Conservation (phyloP, 2,329 filamentous ascomycete genomes). For the Aciculosporium take region DNA sequence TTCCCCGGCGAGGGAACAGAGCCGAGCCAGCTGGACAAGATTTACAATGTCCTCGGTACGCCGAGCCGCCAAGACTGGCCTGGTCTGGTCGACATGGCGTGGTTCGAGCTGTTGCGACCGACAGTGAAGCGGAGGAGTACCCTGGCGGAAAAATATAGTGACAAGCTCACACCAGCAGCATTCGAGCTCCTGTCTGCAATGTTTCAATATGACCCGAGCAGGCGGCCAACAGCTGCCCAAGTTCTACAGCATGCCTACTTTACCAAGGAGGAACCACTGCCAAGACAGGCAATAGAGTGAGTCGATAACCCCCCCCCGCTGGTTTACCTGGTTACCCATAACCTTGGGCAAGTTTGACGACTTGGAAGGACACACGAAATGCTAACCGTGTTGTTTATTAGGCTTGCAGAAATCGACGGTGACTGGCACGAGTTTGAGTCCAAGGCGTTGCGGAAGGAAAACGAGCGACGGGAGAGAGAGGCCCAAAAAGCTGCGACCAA, state of each 20-base stretch:
- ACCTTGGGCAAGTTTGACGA: background rate
- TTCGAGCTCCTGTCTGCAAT: conserved; percentile 73
- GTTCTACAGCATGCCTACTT: conserved; percentile 86
- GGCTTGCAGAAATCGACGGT: conserved; percentile 66
- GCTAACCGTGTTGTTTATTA: conserved; percentile 17
- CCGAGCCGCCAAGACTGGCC: conserved; percentile 80
- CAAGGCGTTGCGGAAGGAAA: conserved; percentile 83
- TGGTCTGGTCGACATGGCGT: conserved; percentile 80
- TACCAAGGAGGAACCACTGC: conserved; percentile 59
- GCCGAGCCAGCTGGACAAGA: conserved; percentile 88
- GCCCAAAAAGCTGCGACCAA: conserved; percentile 29
- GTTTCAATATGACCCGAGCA: conserved; percentile 78
- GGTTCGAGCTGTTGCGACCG: conserved; percentile 85
- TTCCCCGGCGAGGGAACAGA: conserved; percentile 95
- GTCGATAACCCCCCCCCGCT: too few relatives aligned
- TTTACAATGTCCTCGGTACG: conserved; percentile 85
- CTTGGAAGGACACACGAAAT: too few relatives aligned
- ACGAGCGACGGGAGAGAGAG: conserved; percentile 51
- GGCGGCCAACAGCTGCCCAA: conserved; percentile 69
- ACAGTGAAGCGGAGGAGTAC: conserved; percentile 55
- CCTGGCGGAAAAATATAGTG: conserved; percentile 72
- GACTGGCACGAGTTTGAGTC: conserved; percentile 99
- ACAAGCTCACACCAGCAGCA: conserved; percentile 62
- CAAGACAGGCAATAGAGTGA: conserved; percentile 70
- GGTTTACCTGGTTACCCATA: background rate